phyloP scores from a whole-genome alignment of 1,139 yeast species.

The Pneumocystis oryctolagi region DNA sequence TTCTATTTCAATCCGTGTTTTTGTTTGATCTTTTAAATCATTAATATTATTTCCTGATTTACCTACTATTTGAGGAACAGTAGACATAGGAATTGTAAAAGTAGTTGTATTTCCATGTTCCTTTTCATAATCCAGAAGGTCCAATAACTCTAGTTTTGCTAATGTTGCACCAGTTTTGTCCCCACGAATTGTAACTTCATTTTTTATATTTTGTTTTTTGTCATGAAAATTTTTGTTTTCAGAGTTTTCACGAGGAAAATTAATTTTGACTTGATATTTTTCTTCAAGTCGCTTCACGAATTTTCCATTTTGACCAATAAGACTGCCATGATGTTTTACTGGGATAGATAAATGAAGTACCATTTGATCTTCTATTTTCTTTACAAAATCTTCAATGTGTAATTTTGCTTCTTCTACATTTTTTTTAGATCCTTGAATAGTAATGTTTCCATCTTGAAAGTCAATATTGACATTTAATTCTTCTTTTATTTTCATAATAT shows the following conservation, averaged over 20 bases:
- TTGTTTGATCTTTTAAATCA: constrained; percentile 66
- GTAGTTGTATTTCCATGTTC: constrained; percentile 63
- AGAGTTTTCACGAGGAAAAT: constrained; percentile 42
- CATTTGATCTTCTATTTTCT: constrained; percentile 72
- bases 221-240: constrained; percentile 22
- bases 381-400: constrained; percentile 43
- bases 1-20: constrained; percentile 57
- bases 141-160: constrained; percentile 75
- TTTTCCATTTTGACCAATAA: constrained; percentile 74
- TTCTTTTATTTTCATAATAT: constrained; percentile 54
- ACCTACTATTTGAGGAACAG: constrained; percentile 78
- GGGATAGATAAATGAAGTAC: constrained; percentile 55
- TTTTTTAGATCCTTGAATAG: constrained; percentile 60
- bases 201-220: constrained; percentile 24
- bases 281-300: constrained; percentile 78
- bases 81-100: constrained; percentile 52
- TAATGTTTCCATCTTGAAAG: constrained; percentile 46
- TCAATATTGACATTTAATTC: constrained; percentile 70
- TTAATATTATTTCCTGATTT: constrained; percentile 73
- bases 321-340: constrained; percentile 58
- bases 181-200: constrained; percentile 71
- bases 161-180: constrained; percentile 80
- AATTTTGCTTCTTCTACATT: constrained; percentile 64
- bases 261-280: constrained; percentile 68
- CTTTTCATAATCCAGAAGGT: constrained; percentile 69